Percentiles rank a stretch among this genome's conserved stretches.
Conservation (phyloP, 2,329 filamentous ascomycete species). For the Aspergillus transmontanensis region DNA sequence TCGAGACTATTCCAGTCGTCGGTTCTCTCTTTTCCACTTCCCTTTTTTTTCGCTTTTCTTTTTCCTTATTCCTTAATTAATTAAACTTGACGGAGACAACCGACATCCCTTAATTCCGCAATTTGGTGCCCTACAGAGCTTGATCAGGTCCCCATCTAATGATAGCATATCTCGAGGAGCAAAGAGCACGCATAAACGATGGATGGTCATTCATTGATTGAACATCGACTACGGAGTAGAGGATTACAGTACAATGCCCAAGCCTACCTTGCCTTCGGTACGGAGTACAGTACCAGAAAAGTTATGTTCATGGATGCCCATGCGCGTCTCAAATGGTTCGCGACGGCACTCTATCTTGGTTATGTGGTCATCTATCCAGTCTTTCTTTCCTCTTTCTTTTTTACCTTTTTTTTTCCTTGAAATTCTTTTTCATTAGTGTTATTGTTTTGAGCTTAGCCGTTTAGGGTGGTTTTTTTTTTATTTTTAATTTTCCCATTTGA, state of each 20-base stretch:
- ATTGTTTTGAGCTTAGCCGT: background rate
- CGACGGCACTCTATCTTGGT: constrained; percentile 6
- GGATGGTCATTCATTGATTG: constrained; percentile 1
- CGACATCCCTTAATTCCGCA: background rate
- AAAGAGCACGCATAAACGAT: background rate
- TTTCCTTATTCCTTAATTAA: background rate
- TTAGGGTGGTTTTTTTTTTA: background rate
- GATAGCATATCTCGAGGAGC: background rate
- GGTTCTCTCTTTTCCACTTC: background rate
- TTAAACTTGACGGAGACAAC: background rate
- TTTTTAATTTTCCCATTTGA: constrained; percentile 11
- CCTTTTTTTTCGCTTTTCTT: background rate
- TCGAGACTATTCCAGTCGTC: background rate
- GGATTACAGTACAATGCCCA: background rate
- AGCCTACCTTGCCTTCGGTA: background rate
- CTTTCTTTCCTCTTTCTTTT: background rate
- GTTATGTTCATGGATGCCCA: constrained; percentile 18
- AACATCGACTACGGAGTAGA: background rate
- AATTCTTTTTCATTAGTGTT: background rate
- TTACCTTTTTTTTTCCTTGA: background rate
- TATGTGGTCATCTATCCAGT: background rate
- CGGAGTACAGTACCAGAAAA: constrained; percentile 10
- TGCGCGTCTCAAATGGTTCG: constrained; percentile 19
- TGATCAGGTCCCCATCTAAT: constrained; percentile 1
- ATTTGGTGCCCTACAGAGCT: constrained; percentile 1